Evolutionary conservation across 192 early-diverging fungal species (phyloP), one percentile per base, ranked within the genome.

Genomic region (Lobosporangium transversale): DNA sequence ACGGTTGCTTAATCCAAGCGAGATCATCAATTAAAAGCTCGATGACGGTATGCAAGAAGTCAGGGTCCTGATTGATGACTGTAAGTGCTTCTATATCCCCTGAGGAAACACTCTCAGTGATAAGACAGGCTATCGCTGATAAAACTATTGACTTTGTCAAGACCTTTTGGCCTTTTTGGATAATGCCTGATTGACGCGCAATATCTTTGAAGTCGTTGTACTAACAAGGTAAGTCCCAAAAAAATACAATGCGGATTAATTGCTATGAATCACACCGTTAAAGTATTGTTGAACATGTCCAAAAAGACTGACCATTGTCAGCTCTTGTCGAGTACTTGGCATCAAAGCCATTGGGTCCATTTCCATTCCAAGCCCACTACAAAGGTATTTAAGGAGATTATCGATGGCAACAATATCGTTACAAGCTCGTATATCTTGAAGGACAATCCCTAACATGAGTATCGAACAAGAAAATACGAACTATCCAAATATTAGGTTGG

Each of bases 391-490:
- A 4, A 86, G 24, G 14, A 84, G 33, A n/a, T 57, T 44, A 14
- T 56, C 31, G 36, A 70, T 50, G 1, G 56, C 23, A 29, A 79
- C 27, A 15, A 81, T 33, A 10, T 76, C 53, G 35, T 60, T 71
- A 7, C 51, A 37, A 21, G 56, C 49, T 1, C 57, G 4, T 10
- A 23, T 4, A 50, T 86, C 80, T 51, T 76, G 79, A 12, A 82
- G 9, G 4, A 75, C 32, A 15, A 79, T 55, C 15, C 60, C 76
- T 35, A 86, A 54, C 53, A 86, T 76, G 23, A 86, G 78, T 17
- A 62, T 58, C 42, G 78, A 31, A 33, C 74, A 78, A 3, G 75
- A 75, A 23, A 78, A 54, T 17, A 85, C 59, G 62, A 86, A 66
- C 66, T 70, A 31, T 7, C n/a, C n/a, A n/a, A n/a, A n/a, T n/a